phyloP scores from a whole-genome alignment of 1,284 basidiomycete species.

The Fomitopsis schrenkii region DNA sequence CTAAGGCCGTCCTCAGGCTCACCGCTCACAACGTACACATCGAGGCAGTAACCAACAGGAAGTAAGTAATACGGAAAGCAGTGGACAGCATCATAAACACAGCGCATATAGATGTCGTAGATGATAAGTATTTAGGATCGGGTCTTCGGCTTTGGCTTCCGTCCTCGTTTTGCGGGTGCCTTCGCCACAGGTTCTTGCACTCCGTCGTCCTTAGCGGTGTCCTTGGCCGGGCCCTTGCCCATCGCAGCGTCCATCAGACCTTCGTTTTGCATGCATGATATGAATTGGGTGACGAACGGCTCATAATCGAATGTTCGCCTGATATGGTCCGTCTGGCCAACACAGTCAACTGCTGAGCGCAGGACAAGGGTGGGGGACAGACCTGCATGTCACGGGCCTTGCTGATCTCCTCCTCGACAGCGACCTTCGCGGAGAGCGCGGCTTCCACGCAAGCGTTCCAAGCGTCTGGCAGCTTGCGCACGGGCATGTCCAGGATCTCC shows the following conservation, averaged over 20 bases:
- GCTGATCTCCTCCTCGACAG: slow-evolving; percentile 47
- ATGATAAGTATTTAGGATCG: background rate
- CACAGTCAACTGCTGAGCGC: background rate
- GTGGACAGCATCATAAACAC: background rate
- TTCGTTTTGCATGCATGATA: slow-evolving; percentile 40
- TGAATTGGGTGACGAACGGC: slow-evolving; percentile 48
- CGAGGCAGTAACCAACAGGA: too few species aligned
- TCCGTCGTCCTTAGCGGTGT: background rate
- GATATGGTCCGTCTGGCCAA: slow-evolving; percentile 45
- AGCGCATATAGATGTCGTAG: background rate
- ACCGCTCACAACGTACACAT: too few species aligned
- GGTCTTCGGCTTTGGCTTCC: background rate
- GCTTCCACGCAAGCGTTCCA: slow-evolving; percentile 46
- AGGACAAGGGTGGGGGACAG: slow-evolving; percentile 18
- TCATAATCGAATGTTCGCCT: slow-evolving; percentile 60
- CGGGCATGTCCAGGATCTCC: slow-evolving; percentile 42
- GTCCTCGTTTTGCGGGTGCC: background rate
- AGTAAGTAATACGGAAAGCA: too few species aligned
- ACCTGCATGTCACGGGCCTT: slow-evolving; percentile 44
- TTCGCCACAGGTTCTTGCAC: background rate
- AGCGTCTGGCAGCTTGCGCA: slow-evolving; percentile 29
- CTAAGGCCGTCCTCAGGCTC: too few species aligned
- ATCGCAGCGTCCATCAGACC: slow-evolving; percentile 43
- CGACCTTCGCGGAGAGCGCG: slow-evolving; percentile 37
- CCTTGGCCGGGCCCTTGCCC: background rate